A percentile compares a stretch with the other conserved stretches of the same genome.
These are phyloP conservation scores for Drechslerella stenobrocha DNA, from an alignment of 2,329 filamentous ascomycete species.

Conservation along the genomic window DNA sequence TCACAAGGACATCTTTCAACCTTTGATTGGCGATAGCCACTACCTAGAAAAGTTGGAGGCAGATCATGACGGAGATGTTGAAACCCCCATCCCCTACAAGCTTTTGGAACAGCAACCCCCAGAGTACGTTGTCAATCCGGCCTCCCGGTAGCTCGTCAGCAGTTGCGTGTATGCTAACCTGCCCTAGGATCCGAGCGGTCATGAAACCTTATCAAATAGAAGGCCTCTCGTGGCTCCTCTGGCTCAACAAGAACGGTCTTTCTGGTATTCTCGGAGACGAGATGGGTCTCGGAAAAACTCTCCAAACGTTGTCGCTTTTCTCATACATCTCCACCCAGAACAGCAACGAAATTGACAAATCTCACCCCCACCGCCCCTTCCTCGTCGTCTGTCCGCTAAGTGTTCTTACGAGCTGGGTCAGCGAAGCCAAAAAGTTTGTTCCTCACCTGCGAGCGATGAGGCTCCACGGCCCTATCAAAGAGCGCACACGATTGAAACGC, in stretches of 20 bases:
- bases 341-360: conserved; percentile 62
- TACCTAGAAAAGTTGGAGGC: conserved; percentile 40
- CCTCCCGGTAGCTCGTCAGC: background rate
- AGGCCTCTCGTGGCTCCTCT: conserved; percentile 88
- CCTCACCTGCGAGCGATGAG: conserved; percentile 71
- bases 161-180: conserved; percentile 4
- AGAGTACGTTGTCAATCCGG: conserved; percentile 53
- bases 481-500: conserved; percentile 64
- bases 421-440: conserved; percentile 85
- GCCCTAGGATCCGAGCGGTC: conserved; percentile 16
- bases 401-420: conserved; percentile 92
- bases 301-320: conserved; percentile 90
- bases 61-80: conserved; percentile 13
- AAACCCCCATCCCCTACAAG: conserved; percentile 55
- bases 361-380: conserved; percentile 69
- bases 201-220: conserved; percentile 76
- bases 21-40: conserved; percentile 41
- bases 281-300: conserved; percentile 96
- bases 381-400: conserved; percentile 89
- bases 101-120: conserved; percentile 57
- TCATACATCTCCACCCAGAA: conserved; percentile 64
- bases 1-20: conserved; percentile 39
- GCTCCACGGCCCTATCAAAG: conserved; percentile 71
- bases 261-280: conserved; percentile 95
- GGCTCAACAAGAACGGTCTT: conserved; percentile 77